These are phyloP conservation scores for Candida vaughaniae DNA, from an alignment of 805 yeast species.

Conservation along the genomic window DNA sequence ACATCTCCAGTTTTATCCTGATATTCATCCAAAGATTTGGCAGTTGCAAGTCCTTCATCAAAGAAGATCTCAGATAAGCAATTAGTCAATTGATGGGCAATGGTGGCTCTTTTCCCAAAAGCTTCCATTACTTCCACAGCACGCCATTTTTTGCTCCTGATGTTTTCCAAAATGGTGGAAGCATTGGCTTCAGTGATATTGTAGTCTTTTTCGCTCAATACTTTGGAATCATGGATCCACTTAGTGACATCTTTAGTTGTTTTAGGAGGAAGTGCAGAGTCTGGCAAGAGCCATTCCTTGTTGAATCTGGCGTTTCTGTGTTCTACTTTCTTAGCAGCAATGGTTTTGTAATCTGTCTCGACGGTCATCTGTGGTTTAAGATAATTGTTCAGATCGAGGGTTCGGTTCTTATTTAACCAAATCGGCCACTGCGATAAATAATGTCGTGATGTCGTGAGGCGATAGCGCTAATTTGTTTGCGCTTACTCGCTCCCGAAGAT, in stretches of 20 bases:
- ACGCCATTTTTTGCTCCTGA: slow-evolving; percentile 33
- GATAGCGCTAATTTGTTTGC: too few species aligned
- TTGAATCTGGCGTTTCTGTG: slow-evolving; percentile 44
- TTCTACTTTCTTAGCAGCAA: slow-evolving; percentile 40
- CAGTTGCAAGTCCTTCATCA: slow-evolving; percentile 58
- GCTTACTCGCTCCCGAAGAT: too few species aligned
- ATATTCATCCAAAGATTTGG: slow-evolving; percentile 53
- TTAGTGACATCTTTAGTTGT: slow-evolving; percentile 34
- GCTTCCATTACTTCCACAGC: slow-evolving; percentile 39
- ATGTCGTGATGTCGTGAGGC: slow-evolving; percentile 1
- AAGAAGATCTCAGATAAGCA: slow-evolving; percentile 47
- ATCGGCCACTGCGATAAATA: too few species aligned
- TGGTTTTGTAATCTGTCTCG: slow-evolving; percentile 28
- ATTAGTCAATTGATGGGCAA: slow-evolving; percentile 45
- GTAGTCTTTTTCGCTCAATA: slow-evolving; percentile 31
- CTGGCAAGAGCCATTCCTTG: slow-evolving; percentile 44
- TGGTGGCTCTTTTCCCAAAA: slow-evolving; percentile 41
- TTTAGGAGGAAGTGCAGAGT: slow-evolving; percentile 26
- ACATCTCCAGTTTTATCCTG: slow-evolving; percentile 44
- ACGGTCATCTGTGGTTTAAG: slow-evolving; percentile 3
- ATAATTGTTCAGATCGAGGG: too few species aligned
- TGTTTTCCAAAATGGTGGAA: slow-evolving; percentile 22
- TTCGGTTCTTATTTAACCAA: too few species aligned
- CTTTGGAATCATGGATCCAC: slow-evolving; percentile 29
- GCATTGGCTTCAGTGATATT: slow-evolving; percentile 39